Base-by-base conservation (phyloP, 2,329 filamentous ascomycete genomes). In the Penicillium capsulatum region DNA sequence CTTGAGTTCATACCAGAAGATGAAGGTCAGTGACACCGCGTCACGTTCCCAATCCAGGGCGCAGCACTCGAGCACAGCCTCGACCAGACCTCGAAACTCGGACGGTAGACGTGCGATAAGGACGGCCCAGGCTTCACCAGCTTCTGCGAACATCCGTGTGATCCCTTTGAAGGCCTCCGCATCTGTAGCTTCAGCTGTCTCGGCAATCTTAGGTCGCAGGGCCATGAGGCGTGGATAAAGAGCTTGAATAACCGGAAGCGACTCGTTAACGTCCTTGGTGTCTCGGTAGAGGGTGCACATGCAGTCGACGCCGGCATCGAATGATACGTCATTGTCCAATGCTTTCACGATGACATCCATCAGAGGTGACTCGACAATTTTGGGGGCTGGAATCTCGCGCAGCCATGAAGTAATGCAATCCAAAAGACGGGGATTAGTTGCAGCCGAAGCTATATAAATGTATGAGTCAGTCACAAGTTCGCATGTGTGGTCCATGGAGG, bases 1-100 rank as follows among this genome's bases (percentile, higher is more conserved):
- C 72, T 98, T 98, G 32, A 98, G 76, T 61, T 98, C 92, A 62
- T 94, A 97, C 92, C 92, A 98, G 70, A 98, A 97, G 52, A 81
- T 81, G 67, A 98, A 98, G 0, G 94, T 98, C 57, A 92, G 81
- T 38, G 88, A 86, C 48, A 98, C 89, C 3, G 90, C 88, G 51
- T 98, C 92, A 46, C 85, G 81, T 38, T 96, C 91, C 61, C 81
- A 82, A 64, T 98, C 92, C 51, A 85, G 79, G 8, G 84, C 80
- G 45, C 87, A 90, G 59, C 89, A 95, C 68, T 97, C 90, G n/a
- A 97, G 75, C 11, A 98, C 81, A 5, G 85, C 81, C 57, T 96
- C 89, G 8, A 98, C 91, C 4, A 98, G 74, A 8, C 80, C 80
- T 27, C 86, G 79, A 70, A 97, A 97, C 35, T 90, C 80, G 10